Evolutionary conservation across 2,329 filamentous ascomycete genomes (phyloP).

Genomic region (Intubia oerlemansii): DNA sequence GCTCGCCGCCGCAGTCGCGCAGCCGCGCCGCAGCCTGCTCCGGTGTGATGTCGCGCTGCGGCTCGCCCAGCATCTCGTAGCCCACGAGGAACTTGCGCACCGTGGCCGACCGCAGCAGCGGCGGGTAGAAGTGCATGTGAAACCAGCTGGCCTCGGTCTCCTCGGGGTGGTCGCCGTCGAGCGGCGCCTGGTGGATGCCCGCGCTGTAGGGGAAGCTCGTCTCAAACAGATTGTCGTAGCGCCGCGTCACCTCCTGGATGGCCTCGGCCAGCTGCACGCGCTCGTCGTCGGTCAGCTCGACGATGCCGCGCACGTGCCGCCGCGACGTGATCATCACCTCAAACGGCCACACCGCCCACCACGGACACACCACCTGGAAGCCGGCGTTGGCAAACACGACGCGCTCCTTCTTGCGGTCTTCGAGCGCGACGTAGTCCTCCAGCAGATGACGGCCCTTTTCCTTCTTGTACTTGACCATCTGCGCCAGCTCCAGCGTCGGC

Average conservation of each 20-base stretch:
- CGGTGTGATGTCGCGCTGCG: slow-evolving; percentile 94
- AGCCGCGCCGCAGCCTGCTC: slow-evolving; percentile 77
- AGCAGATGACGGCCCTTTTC: slow-evolving; percentile 64
- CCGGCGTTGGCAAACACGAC: slow-evolving; percentile 71
- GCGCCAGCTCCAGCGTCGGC: slow-evolving; percentile 53
- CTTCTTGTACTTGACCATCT: slow-evolving; percentile 57
- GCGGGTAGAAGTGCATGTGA: slow-evolving; percentile 96
- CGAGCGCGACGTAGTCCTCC: slow-evolving; percentile 68
- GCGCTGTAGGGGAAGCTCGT: slow-evolving; percentile 95
- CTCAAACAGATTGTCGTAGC: slow-evolving; percentile 95
- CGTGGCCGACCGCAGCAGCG: slow-evolving; percentile 74
- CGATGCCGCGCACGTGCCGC: slow-evolving; percentile 61
- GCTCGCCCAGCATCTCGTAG: slow-evolving; percentile 90
- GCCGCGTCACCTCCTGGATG: slow-evolving; percentile 68
- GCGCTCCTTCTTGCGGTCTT: slow-evolving; percentile 62
- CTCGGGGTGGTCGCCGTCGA: slow-evolving; percentile 54
- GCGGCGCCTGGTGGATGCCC: slow-evolving; percentile 84
- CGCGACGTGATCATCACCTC: slow-evolving; percentile 81
- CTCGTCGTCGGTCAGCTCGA: slow-evolving; percentile 58
- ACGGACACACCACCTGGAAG: slow-evolving; percentile 80
- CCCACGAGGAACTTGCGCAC: slow-evolving; percentile 94
- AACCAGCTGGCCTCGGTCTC: slow-evolving; percentile 79
- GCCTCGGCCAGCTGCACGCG: slow-evolving; percentile 56
- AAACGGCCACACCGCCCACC: slow-evolving; percentile 97
- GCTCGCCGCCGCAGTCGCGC: slow-evolving; percentile 52